A percentile compares a stretch with the other conserved stretches of the same genome.
Conservation (phyloP, 371 early-diverging fungal genomes). For the Mucor racemosus region DNA sequence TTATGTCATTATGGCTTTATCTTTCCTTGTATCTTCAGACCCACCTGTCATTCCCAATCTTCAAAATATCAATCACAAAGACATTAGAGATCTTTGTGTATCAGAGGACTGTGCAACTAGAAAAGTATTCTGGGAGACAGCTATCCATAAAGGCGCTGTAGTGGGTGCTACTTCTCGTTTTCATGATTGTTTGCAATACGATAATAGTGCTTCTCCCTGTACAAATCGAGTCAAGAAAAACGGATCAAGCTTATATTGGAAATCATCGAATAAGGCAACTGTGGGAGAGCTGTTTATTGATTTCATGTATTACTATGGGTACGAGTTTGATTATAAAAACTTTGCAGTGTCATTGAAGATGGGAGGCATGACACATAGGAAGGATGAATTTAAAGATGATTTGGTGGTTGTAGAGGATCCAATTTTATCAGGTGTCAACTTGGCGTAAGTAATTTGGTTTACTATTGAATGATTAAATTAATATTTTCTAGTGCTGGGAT, state of each 20-base stretch:
- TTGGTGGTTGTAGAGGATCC: conserved; percentile 18
- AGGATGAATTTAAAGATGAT: background rate
- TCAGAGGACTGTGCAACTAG: conserved; percentile 1
- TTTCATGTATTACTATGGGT: conserved; percentile 22
- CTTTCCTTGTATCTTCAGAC: conserved; percentile 10
- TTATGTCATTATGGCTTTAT: conserved; percentile 9
- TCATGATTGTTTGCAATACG: conserved; percentile 11
- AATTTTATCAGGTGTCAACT: conserved; percentile 10
- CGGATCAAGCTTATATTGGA: conserved; percentile 10
- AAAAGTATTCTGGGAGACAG: conserved; percentile 12
- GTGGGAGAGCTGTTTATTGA: conserved; percentile 13
- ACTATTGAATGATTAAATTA: background rate
- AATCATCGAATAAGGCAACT: background rate
- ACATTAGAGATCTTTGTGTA: background rate
- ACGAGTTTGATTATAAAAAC: conserved; percentile 14
- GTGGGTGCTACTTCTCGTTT: conserved; percentile 13
- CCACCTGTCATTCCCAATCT: conserved; percentile 27
- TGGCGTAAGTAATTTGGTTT: conserved; percentile 10
- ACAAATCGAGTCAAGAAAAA: background rate
- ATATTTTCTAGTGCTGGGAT: background rate
- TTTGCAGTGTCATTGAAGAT: conserved; percentile 15
- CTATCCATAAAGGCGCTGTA: background rate
- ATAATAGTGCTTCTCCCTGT: background rate
- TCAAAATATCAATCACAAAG: conserved; percentile 5
- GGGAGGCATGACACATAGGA: background rate